Evolutionary conservation across 768 basidiomycete species (phyloP), one percentile per base, ranked within the genome.

Genomic region (Xerocomus spinulosus): DNA sequence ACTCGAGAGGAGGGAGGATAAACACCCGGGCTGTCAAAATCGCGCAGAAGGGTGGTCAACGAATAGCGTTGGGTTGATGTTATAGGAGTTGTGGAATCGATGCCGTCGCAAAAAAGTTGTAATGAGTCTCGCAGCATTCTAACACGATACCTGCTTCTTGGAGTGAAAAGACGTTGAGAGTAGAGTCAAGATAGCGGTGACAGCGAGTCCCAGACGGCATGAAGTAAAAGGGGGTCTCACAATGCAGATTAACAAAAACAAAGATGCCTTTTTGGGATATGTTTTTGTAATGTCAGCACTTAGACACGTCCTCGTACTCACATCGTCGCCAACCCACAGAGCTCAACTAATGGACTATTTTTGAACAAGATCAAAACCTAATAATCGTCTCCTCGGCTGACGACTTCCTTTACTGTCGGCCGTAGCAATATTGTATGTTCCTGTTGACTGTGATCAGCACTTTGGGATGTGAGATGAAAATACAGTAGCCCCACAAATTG

Each of bases 401-500:
- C 84, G 3, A 91, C 79, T 63, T 92, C 88, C 59, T 91, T 91
- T 48, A 80, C 80, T 15, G 90, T 92, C 38, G 89, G 89, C 43
- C 90, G 85, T 42, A 92, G 71, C 24, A 92, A 61, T 45, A 92
- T 88, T 30, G 89, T 92, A 65, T 92, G 89, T 59, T 92, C 89
- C 87, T 90, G 64, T 47, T 49, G 29, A 48, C 13, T 28, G 4
- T 44, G 37, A 28, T 59, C 42, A 61, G 44, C 48, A 15, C 9
- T 24, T 21, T 42, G 23, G 9, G 40, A 35, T 4, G 42, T 20
- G 8, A 42, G 26, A 39, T 23, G 18, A 52, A 46, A 54, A 12
- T 13, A 21, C 10, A 28, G 39, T 30, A 17, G 30, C 40, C 82
- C 52, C 58, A 89, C 87, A 65, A 87, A 88, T 73, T 97, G 95